Conservation (phyloP, 1,284 basidiomycete species). For the Leccinum colubrinum region DNA sequence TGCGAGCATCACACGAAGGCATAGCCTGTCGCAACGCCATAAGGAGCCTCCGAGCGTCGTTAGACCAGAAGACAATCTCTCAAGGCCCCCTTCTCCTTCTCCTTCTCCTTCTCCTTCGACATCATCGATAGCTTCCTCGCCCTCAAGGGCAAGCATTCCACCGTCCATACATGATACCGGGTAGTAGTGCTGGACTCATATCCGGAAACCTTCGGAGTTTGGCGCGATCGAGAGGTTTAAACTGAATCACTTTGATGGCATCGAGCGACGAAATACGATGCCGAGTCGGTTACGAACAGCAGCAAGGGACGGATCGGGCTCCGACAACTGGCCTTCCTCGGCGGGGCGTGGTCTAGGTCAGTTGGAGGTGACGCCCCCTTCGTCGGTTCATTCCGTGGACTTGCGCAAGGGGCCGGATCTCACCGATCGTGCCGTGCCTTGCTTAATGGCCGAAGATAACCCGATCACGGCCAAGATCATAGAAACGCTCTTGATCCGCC, state of each 20-base stretch:
- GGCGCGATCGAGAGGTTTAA: conserved; percentile 87
- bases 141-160: conserved; percentile 71
- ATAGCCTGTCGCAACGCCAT: conserved; percentile 70
- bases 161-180: conserved; percentile 60
- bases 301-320: conserved; percentile 67
- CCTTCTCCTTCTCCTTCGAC: conserved; percentile 50
- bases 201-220: conserved; percentile 82
- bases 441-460: conserved; percentile 95
- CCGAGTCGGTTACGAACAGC: conserved; percentile 86
- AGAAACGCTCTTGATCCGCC: conserved; percentile 87
- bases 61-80: conserved; percentile 56
- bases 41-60: conserved; percentile 78
- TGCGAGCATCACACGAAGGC: conserved; percentile 51
- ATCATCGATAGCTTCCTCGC: conserved; percentile 90
- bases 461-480: conserved; percentile 96
- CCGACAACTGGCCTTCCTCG: conserved; percentile 70
- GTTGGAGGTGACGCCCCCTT: conserved; percentile 64
- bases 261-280: conserved; percentile 81
- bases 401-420: conserved; percentile 68
- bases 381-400: conserved; percentile 78
- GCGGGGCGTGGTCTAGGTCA: conserved; percentile 51
- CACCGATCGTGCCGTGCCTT: conserved; percentile 80
- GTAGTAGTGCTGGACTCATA: conserved; percentile 54
- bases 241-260: conserved; percentile 70
- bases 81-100: conserved; percentile 83